Conservation (phyloP, 2,329 filamentous ascomycete genomes). For the Parastagonospora nodorum region DNA sequence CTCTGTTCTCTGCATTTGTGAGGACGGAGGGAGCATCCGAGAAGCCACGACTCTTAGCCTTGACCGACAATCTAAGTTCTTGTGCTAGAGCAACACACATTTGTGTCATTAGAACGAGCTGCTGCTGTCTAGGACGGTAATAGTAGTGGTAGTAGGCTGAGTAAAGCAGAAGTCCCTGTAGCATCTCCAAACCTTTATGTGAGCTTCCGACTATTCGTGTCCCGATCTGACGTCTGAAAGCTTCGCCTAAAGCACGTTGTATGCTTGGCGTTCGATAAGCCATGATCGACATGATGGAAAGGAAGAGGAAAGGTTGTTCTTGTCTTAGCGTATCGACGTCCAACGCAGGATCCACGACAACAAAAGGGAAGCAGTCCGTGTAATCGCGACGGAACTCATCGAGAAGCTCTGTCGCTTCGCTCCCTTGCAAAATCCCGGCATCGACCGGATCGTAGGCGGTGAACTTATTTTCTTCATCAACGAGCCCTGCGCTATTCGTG, state of each 20-base stretch:
- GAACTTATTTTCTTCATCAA: not conserved
- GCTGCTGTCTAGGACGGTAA: conserved; percentile 33
- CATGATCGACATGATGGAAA: conserved; percentile 37
- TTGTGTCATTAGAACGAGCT: conserved; percentile 40
- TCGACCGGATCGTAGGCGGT: conserved; percentile 20
- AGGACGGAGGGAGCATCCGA: not conserved
- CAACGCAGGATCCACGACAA: conserved; percentile 13
- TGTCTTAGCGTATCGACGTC: conserved; percentile 15
- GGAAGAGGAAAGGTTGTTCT: conserved; percentile 42
- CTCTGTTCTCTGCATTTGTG: conserved; percentile 17
- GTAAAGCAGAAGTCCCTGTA: conserved; percentile 47
- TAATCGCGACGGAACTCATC: conserved; percentile 17
- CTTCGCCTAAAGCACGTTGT: conserved; percentile 32
- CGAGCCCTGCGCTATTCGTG: too few relatives aligned
- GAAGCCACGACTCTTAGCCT: not conserved
- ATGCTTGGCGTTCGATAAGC: conserved; percentile 24
- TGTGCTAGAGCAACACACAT: conserved; percentile 45
- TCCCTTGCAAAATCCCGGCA: conserved; percentile 12
- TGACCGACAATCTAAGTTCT: conserved; percentile 34
- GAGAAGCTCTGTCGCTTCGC: conserved; percentile 10
- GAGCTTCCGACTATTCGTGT: conserved; percentile 35
- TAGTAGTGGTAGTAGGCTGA: conserved; percentile 46
- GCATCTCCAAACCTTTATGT: conserved; percentile 45
- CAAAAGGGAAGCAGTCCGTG: conserved; percentile 26
- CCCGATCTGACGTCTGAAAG: conserved; percentile 33